Conservation (phyloP, 1,139 yeast genomes). For the Blastobotrys serpentis region DNA sequence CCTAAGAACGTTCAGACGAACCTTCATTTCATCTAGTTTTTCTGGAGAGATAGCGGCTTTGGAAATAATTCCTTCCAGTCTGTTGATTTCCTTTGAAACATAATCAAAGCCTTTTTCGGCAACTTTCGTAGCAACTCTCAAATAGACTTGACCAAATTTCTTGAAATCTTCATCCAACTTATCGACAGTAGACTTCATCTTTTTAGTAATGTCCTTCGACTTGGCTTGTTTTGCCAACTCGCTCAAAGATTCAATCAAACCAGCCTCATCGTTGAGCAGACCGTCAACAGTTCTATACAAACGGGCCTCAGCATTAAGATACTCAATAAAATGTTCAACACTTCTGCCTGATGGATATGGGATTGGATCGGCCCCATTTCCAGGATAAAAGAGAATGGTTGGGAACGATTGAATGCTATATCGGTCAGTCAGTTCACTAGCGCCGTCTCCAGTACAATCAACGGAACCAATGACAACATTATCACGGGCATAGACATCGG, state of each 20-base stretch:
- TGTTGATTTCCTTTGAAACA: conserved; percentile 50
- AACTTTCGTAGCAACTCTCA: conserved; percentile 50
- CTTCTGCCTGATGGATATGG: conserved; percentile 49
- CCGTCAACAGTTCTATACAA: conserved; percentile 58
- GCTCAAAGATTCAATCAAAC: conserved; percentile 51
- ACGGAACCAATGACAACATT: conserved; percentile 51
- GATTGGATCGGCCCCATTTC: conserved; percentile 42
- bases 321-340: conserved; percentile 46
- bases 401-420: conserved; percentile 54
- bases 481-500: conserved; percentile 48
- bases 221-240: conserved; percentile 27
- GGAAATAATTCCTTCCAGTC: conserved; percentile 50
- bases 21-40: conserved; percentile 37
- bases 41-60: conserved; percentile 36
- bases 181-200: conserved; percentile 25
- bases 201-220: conserved; percentile 19
- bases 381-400: conserved; percentile 49
- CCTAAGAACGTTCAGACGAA: conserved; percentile 36
- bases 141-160: conserved; percentile 46
- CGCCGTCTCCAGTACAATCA: conserved; percentile 48
- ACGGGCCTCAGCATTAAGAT: conserved; percentile 52
- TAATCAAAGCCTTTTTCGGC: conserved; percentile 49
- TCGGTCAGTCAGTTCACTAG: conserved; percentile 44
- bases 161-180: conserved; percentile 28
- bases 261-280: conserved; percentile 51